A percentile compares a stretch with the other conserved stretches of the same genome.
Evolutionary conservation across 805 yeast species (phyloP).

Genomic region (Kregervanrija pseudodelftensis): DNA sequence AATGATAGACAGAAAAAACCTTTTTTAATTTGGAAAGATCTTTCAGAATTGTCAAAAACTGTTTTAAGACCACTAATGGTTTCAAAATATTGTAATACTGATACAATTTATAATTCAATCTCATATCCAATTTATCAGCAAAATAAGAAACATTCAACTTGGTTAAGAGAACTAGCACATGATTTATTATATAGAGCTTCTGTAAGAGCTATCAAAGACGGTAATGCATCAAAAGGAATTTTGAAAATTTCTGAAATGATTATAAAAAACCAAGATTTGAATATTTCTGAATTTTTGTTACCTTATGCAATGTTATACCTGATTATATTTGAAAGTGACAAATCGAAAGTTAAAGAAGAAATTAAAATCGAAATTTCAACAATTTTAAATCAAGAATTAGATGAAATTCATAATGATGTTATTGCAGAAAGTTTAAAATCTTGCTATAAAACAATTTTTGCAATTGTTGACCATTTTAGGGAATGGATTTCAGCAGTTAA

Average conservation of each 20-base stretch:
- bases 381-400: constrained; percentile 45
- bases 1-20: constrained; percentile 25
- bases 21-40: constrained; percentile 46
- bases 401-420: constrained; percentile 41
- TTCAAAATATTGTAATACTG: constrained; percentile 61
- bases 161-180: constrained; percentile 68
- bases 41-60: constrained; percentile 60
- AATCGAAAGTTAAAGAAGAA: constrained; percentile 32
- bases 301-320: constrained; percentile 71
- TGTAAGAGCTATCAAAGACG: constrained; percentile 4
- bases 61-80: constrained; percentile 69
- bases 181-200: constrained; percentile 49
- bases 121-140: constrained; percentile 59
- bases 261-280: constrained; percentile 61
- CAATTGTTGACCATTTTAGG: constrained; percentile 73
- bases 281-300: constrained; percentile 61
- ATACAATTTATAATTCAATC: constrained; percentile 37
- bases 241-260: constrained; percentile 28
- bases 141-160: constrained; percentile 50
- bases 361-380: constrained; percentile 53
- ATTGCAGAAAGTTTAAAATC: constrained; percentile 50
- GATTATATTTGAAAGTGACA: constrained; percentile 29
- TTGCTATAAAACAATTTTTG: constrained; percentile 69
- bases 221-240: no score
- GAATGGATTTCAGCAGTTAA: constrained; percentile 57